Base-by-base conservation (phyloP, 1,284 basidiomycete genomes). In the Pseudomicrostroma phylloplanum region DNA sequence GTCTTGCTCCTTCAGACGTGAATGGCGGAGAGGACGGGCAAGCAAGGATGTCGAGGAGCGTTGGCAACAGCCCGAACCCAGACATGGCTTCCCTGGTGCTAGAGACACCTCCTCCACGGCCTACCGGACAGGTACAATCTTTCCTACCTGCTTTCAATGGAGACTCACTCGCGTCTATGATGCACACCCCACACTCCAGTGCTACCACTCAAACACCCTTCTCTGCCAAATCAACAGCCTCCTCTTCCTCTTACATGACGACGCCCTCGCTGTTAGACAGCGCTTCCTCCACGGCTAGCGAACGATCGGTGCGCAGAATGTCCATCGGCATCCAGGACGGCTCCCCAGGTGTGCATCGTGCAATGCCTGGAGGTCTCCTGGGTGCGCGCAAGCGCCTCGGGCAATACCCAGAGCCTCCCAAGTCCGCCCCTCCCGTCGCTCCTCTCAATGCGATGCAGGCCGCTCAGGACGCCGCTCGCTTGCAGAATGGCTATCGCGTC, bases 361-460 rank as follows among this genome's bases (percentile, higher is more conserved):
- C 73, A 8, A 71, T 69, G n/a, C 64, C 71, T 23, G 70, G 69
- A 23, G 58, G 72, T 26, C 56, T 21, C 46, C 40, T 41, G 53
- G 63, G 46, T 17, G 71, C 55, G 64, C 68, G 21, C 42, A 36
- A 9, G 17, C 8, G 26, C 7, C 12, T 41, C 17, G 43, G 21
- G 42, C 49, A 48, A 23, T 19, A 42, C 4, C 56, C 55, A 25
- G 66, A 61, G 48, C 64, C 67, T 17, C 67, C 70, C 21, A 67
- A 62, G 53, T 67, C 65, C 39, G 67, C 69, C 19, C 69, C 67
- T 39, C 62, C 67, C 57, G 56, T 63, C 56, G 67, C 69, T 15
- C 59, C 62, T 1, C 60, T 65, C 36, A 62, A 67, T 49, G 69
- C 71, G 41, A 73, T 71, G 69, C 69, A 71, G 55, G 41, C 61